Conservation (phyloP, 108 stramenopile species). For the Cyclostephanos invisitatus region DNA sequence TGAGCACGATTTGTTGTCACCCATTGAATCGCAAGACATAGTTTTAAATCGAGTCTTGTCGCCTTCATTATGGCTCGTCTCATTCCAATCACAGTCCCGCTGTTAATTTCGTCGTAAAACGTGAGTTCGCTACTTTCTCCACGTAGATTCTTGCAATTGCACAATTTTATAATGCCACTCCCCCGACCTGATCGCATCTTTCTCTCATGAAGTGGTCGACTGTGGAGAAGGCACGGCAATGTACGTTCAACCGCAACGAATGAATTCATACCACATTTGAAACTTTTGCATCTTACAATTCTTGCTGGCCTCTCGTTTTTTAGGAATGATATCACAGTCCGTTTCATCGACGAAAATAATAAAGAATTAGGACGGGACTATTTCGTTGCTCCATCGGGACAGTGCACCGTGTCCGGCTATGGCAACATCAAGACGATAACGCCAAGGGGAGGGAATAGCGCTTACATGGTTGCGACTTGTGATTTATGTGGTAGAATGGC, state of each 20-base stretch:
- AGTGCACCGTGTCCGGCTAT: slow-evolving; percentile 51
- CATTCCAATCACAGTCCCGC: neutral
- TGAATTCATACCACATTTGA: neutral
- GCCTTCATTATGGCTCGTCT: neutral
- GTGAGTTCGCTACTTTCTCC: neutral
- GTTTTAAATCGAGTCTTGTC: neutral
- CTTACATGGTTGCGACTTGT: slow-evolving; percentile 38
- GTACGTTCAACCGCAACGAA: slow-evolving; percentile 13
- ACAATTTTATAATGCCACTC: neutral
- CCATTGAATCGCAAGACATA: neutral
- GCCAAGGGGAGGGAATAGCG: slow-evolving; percentile 43
- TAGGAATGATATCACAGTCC: slow-evolving; percentile 48
- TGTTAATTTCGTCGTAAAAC: slow-evolving; percentile 10
- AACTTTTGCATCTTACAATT: neutral
- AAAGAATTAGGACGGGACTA: slow-evolving; percentile 51
- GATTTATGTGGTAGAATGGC: slow-evolving; percentile 40
- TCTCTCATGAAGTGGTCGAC: slow-evolving; percentile 30
- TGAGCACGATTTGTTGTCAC: slow-evolving; percentile 1
- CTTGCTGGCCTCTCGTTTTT: neutral
- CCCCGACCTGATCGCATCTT: neutral
- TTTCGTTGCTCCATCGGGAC: slow-evolving; percentile 38
- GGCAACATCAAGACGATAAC: slow-evolving; percentile 58
- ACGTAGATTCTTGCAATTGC: neutral
- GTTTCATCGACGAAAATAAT: slow-evolving; percentile 47
- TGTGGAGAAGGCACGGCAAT: slow-evolving; percentile 49